Percentiles rank a stretch among this genome's conserved stretches.
phyloP scores from a whole-genome alignment of 331 rosid genomes.

The Cydonia oblonga region DNA sequence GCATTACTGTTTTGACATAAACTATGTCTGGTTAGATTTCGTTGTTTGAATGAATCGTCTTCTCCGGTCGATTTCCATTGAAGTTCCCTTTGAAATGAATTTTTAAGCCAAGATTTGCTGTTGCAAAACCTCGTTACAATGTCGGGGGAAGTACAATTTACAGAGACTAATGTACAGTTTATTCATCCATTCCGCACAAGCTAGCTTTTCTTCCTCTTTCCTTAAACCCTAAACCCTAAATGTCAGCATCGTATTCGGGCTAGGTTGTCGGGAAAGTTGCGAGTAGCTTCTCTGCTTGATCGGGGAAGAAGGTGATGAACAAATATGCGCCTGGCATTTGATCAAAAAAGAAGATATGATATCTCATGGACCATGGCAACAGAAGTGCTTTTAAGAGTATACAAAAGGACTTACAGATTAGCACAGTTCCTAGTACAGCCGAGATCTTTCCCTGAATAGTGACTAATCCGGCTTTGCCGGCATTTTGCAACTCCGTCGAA shows the following conservation, averaged over 20 bases:
- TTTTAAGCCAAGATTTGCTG: too few species aligned
- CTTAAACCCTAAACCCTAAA: background rate
- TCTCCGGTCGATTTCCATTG: too few species aligned
- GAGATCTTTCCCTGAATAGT: conserved; percentile 85
- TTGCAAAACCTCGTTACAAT: too few species aligned
- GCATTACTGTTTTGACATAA: too few species aligned
- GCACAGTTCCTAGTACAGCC: conserved; percentile 79
- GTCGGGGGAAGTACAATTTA: too few species aligned
- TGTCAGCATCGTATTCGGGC: background rate
- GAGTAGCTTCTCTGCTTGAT: conserved; percentile 85
- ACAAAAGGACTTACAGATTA: conserved; percentile 51
- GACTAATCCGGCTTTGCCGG: conserved; percentile 91
- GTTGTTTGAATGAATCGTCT: too few species aligned
- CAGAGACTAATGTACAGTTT: too few species aligned
- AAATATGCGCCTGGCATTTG: conserved; percentile 62
- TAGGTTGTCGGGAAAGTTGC: conserved; percentile 47
- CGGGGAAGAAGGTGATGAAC: conserved; percentile 88
- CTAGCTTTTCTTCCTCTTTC: too few species aligned
- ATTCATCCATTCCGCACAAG: too few species aligned
- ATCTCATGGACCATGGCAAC: background rate
- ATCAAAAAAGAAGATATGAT: background rate
- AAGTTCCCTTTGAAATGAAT: too few species aligned
- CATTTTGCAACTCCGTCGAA: conserved; percentile 65
- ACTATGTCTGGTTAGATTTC: too few species aligned
- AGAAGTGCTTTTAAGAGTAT: background rate